Evolutionary conservation across 345 rosid species (phyloP).

Genomic region (Populus euphratica): DNA sequence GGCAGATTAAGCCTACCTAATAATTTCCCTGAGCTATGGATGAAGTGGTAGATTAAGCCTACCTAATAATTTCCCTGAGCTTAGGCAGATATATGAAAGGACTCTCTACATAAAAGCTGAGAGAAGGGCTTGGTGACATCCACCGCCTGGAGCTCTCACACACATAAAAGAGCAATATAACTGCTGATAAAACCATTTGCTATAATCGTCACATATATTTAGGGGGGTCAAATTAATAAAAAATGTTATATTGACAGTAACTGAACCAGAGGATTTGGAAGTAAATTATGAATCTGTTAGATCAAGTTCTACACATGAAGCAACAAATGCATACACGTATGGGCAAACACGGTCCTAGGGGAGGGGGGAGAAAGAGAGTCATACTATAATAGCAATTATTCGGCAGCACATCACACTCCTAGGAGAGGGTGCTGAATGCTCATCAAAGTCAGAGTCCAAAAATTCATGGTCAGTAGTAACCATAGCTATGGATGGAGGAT

Average conservation of each 20-base stretch:
- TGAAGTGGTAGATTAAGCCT: too few species aligned
- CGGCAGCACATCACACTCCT: constrained; percentile 71
- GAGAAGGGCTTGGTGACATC: background rate
- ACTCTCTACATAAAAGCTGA: too few species aligned
- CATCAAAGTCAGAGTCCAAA: constrained; percentile 45
- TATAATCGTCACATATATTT: background rate
- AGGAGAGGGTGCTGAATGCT: constrained; percentile 39
- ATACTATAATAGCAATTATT: constrained; percentile 59
- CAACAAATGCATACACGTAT: background rate
- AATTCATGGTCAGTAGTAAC: constrained; percentile 36
- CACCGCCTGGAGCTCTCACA: background rate
- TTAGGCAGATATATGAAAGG: too few species aligned
- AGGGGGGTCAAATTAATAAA: background rate
- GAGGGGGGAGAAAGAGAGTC: constrained; percentile 15
- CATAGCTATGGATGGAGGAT: constrained; percentile 45
- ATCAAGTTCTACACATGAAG: background rate
- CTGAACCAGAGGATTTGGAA: background rate
- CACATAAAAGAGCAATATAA: background rate
- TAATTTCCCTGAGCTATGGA: too few species aligned
- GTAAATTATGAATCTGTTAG: background rate
- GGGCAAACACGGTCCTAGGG: background rate
- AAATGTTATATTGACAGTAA: background rate
- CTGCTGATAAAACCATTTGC: background rate
- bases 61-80: too few species aligned
- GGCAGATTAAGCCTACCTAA: too few species aligned